A percentile compares a stretch with the other conserved stretches of the same genome.
Conservation (phyloP, 257 asterid genomes). For the Osmanthus fragrans region DNA sequence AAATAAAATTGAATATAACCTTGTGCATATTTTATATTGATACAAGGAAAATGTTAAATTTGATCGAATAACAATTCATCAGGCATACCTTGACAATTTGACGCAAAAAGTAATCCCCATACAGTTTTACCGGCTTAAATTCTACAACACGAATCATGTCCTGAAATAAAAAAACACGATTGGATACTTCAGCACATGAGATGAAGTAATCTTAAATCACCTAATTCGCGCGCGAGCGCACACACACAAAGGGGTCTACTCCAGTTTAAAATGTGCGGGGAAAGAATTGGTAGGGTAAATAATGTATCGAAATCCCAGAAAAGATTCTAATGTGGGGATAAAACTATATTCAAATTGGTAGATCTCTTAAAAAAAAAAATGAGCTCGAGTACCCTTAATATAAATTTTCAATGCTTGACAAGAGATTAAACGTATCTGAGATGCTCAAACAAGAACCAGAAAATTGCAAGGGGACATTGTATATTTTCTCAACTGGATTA, state of each 20-base stretch:
- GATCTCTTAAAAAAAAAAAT: too few species aligned
- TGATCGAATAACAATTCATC: not conserved
- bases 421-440: too few species aligned
- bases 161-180: constrained; percentile 28
- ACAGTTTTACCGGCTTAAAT: constrained; percentile 58
- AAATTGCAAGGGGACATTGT: not conserved
- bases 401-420: too few species aligned
- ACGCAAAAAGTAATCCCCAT: constrained; percentile 71
- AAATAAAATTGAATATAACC: not conserved
- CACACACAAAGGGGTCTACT: too few species aligned
- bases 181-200: not conserved
- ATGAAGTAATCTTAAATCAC: not conserved
- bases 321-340: too few species aligned
- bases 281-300: too few species aligned
- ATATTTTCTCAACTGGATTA: not conserved
- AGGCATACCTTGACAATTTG: constrained; percentile 66
- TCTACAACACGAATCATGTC: constrained; percentile 63
- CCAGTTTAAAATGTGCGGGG: too few species aligned
- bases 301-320: too few species aligned
- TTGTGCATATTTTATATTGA: not conserved
- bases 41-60: not conserved
- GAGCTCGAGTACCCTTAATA: too few species aligned
- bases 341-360: too few species aligned
- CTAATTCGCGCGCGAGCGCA: not conserved
- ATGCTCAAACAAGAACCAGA: not conserved